Evolutionary conservation across 108 stramenopile genomes (phyloP).

Genomic region (Cyclotella distinguenda): DNA sequence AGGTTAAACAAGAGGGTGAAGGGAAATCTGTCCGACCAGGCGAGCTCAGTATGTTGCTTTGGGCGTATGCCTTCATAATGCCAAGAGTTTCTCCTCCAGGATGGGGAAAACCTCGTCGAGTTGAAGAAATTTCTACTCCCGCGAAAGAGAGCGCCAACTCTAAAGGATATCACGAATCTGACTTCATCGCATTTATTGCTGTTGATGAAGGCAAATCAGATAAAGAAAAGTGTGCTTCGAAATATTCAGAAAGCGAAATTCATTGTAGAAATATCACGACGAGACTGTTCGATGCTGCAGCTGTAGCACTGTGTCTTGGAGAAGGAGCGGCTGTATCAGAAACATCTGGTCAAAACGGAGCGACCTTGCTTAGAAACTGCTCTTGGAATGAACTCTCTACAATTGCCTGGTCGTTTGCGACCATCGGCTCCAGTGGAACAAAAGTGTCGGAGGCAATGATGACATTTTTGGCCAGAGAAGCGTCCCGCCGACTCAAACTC

Average conservation of each 20-base stretch:
- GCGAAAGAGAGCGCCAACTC: not conserved
- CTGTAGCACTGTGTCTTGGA: conserved; percentile 53
- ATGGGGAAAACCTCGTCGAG: conserved; percentile 64
- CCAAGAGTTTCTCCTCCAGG: conserved; percentile 69
- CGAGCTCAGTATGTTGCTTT: conserved; percentile 75
- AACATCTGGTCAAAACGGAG: conserved; percentile 1
- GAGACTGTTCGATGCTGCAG: conserved; percentile 66
- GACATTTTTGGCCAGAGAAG: conserved; percentile 53
- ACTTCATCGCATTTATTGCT: conserved; percentile 53
- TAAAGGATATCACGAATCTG: conserved; percentile 9
- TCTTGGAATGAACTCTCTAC: conserved; percentile 78
- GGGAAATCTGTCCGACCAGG: conserved; percentile 47
- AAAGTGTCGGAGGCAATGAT: conserved; percentile 51
- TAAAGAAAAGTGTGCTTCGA: not conserved
- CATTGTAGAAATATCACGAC: conserved; percentile 19
- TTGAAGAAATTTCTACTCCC: conserved; percentile 36
- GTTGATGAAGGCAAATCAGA: conserved; percentile 18
- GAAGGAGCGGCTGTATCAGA: conserved; percentile 24
- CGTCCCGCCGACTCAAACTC: conserved; percentile 27
- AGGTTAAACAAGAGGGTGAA: not conserved
- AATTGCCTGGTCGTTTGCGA: conserved; percentile 81
- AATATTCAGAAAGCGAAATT: not conserved
- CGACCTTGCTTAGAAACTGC: conserved; percentile 46
- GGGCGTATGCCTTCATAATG: conserved; percentile 69
- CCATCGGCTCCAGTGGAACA: conserved; percentile 58